These are phyloP conservation scores for Candida ficus DNA, from an alignment of 805 yeast species.

Conservation along the genomic window DNA sequence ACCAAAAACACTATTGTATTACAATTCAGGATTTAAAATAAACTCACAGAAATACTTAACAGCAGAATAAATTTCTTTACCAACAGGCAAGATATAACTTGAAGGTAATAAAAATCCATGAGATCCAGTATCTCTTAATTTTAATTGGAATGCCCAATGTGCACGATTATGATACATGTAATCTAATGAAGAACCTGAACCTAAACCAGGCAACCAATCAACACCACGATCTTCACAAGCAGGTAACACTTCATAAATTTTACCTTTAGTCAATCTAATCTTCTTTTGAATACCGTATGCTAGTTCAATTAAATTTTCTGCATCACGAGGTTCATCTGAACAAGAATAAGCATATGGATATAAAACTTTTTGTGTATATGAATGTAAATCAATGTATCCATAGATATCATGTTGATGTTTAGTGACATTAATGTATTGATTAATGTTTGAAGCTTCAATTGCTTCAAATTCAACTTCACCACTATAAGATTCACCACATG, in stretches of 20 bases:
- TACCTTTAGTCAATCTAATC: slow-evolving; percentile 58
- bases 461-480: slow-evolving; percentile 74
- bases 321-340: slow-evolving; percentile 65
- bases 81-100: slow-evolving; percentile 68
- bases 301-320: slow-evolving; percentile 73
- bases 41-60: slow-evolving; percentile 61
- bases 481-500: slow-evolving; percentile 80
- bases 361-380: slow-evolving; percentile 78
- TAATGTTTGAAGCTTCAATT: slow-evolving; percentile 48
- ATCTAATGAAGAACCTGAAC: slow-evolving; percentile 77
- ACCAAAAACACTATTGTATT: not conserved
- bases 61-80: slow-evolving; percentile 65
- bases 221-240: slow-evolving; percentile 79
- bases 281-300: slow-evolving; percentile 79
- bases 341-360: slow-evolving; percentile 84
- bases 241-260: slow-evolving; percentile 61
- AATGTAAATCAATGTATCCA: slow-evolving; percentile 80
- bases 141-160: slow-evolving; percentile 78
- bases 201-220: slow-evolving; percentile 67
- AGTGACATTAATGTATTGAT: slow-evolving; percentile 37
- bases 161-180: slow-evolving; percentile 81
- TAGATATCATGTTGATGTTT: slow-evolving; percentile 50
- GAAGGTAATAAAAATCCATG: slow-evolving; percentile 80
- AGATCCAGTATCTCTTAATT: slow-evolving; percentile 74
- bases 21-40: slow-evolving; percentile 34